Evolutionary conservation across 2,329 filamentous ascomycete species (phyloP), one percentile per base, ranked within the genome.

Genomic region (Colletotrichum brevisporum): DNA sequence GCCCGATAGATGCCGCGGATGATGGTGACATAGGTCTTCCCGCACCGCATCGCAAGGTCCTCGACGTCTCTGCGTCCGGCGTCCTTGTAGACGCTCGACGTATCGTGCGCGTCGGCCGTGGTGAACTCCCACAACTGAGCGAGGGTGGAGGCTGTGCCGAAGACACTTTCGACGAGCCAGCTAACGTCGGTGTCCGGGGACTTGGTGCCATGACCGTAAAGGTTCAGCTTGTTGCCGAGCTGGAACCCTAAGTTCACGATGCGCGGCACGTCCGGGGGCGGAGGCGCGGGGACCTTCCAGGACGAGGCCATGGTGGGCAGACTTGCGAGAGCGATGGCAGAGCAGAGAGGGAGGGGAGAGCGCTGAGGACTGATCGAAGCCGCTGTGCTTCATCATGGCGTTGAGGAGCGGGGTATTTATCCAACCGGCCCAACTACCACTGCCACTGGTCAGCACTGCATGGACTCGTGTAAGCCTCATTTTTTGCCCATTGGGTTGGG

Each of bases 371-470:
- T 16, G 31, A 16, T 21, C 41, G 15, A 52, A 2, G 1, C 31
- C 31, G 18, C 15, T 31, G 3, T 26, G 18, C n/a, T 52, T 52
- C 47, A 52, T 6, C 41, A 16, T 26, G 31, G 47, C 9, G 55
- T 56, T n/a, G 10, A 10, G 10, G 51, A 59, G 66, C 66, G 66
- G 66, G 66, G 66, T 69, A 69, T 69, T 43, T 66, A 47, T 27
- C 41, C 6, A 43, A 43, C 27, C 9, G 2, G 27, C 27, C 27
- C 41, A 43, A 13, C 12, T 43, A 15, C 4, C 5, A 16, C 41
- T 43, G 13, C 4, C 5, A 16, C 41, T 43, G 13, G 12, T 48
- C 53, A 65, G 48, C 45, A 52, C 24, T 45, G 59, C 45, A 52
- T 26, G n/a, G 16, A 12, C 6, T n/a, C 24, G 56, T 27, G 66